These are phyloP conservation scores for Fraxinus dipetala DNA, from an alignment of 305 asterid genomes.

Conservation along the genomic window DNA sequence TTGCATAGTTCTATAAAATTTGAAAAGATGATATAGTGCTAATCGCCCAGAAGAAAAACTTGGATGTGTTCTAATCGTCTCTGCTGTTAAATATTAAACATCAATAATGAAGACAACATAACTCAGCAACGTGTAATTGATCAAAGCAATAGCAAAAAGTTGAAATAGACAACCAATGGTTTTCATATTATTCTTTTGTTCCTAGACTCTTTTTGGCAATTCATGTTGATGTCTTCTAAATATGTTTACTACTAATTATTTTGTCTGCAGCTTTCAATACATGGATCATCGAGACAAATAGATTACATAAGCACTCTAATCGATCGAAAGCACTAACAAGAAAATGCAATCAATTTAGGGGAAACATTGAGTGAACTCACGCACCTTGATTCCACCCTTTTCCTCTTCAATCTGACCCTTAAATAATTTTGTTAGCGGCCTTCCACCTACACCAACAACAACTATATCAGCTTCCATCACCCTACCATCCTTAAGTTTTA, in stretches of 20 bases:
- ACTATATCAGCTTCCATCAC: slow-evolving; percentile 88
- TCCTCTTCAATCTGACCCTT: slow-evolving; percentile 90
- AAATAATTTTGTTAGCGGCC: slow-evolving; percentile 60
- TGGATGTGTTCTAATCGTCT: background rate
- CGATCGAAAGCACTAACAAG: slow-evolving; percentile 1
- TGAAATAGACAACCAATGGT: background rate
- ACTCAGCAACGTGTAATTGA: background rate
- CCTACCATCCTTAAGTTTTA: slow-evolving; percentile 88
- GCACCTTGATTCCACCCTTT: slow-evolving; percentile 90
- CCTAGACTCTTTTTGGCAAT: slow-evolving; percentile 7
- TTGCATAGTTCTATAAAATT: background rate
- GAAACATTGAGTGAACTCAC: slow-evolving; percentile 14
- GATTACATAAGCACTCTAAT: background rate
- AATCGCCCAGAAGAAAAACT: background rate
- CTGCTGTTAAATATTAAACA: background rate
- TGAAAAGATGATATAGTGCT: background rate
- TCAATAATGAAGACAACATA: background rate
- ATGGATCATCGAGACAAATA: slow-evolving; percentile 3
- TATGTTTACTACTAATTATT: background rate
- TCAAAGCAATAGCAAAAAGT: background rate
- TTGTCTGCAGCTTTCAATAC: background rate
- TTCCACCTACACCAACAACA: slow-evolving; percentile 94
- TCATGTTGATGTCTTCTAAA: background rate
- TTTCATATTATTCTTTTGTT: background rate
- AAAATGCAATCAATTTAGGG: background rate